These are phyloP conservation scores for Mrakia frigida DNA, from an alignment of 768 basidiomycete species.

Conservation along the genomic window DNA sequence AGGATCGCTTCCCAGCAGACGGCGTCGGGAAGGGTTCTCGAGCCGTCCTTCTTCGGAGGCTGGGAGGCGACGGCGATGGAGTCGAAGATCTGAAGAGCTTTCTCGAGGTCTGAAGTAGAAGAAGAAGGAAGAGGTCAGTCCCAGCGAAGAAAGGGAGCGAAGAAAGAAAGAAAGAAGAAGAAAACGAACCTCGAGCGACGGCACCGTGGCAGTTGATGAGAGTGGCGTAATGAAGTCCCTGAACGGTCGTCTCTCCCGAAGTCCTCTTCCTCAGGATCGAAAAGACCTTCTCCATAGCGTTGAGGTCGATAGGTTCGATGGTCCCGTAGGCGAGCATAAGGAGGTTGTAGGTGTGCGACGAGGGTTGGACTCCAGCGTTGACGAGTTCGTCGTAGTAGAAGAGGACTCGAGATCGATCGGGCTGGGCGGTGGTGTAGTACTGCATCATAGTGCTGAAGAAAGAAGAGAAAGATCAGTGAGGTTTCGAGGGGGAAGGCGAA, in stretches of 20 bases:
- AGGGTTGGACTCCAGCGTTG: constrained; percentile 60
- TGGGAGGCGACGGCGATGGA: constrained; percentile 59
- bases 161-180: neutral
- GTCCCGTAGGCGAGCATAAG: constrained; percentile 83
- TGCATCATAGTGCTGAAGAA: constrained; percentile 73
- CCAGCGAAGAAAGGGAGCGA: neutral
- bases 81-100: constrained; percentile 71
- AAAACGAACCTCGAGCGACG: constrained; percentile 50
- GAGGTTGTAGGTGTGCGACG: constrained; percentile 93
- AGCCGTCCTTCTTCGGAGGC: constrained; percentile 28
- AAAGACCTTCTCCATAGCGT: constrained; percentile 67
- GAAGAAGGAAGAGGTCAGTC: neutral
- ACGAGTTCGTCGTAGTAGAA: constrained; percentile 67
- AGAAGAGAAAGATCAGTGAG: neutral
- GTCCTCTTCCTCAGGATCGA: constrained; percentile 45
- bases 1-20: constrained; percentile 85
- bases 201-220: constrained; percentile 86
- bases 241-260: constrained; percentile 45
- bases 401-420: constrained; percentile 69
- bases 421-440: constrained; percentile 83
- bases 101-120: constrained; percentile 55
- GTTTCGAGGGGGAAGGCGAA: no score
- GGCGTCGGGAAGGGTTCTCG: constrained; percentile 59
- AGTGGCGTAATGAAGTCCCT: constrained; percentile 70
- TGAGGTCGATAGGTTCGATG: constrained; percentile 72